Conservation (phyloP, 371 early-diverging fungal species). For the Mucor irregularis region DNA sequence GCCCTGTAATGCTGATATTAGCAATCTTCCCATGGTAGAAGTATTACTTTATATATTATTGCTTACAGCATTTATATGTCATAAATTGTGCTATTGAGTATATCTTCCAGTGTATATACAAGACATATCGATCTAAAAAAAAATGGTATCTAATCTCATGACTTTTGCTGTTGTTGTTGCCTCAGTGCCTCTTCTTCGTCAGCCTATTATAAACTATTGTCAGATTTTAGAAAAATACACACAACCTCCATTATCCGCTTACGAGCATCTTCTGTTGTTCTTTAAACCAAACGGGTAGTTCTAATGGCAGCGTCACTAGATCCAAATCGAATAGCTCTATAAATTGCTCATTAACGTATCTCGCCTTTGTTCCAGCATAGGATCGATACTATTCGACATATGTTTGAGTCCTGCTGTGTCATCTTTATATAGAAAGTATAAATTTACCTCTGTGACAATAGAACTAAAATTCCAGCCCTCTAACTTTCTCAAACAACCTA, state of each 20-base stretch:
- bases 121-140: too few species aligned
- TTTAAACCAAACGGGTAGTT: slow-evolving; percentile 80
- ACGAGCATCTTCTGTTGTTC: slow-evolving; percentile 53
- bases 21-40: too few species aligned
- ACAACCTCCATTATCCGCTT: too few species aligned
- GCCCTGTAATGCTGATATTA: too few species aligned
- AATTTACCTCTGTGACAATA: slow-evolving; percentile 85
- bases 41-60: too few species aligned
- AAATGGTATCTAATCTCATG: not conserved
- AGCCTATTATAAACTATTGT: slow-evolving; percentile 7
- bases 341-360: slow-evolving; percentile 91
- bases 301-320: slow-evolving; percentile 78
- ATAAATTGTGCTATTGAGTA: too few species aligned
- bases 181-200: slow-evolving; percentile 16
- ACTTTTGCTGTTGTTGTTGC: not conserved
- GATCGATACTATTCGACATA: slow-evolving; percentile 72
- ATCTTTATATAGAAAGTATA: slow-evolving; percentile 11
- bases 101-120: too few species aligned
- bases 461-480: slow-evolving; percentile 97
- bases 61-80: too few species aligned
- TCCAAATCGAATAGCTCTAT: slow-evolving; percentile 95
- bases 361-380: slow-evolving; percentile 85
- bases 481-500: slow-evolving; percentile 92
- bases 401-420: not conserved
- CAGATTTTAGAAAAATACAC: too few species aligned